A percentile compares a stretch with the other conserved stretches of the same genome.
Evolutionary conservation across 2,329 filamentous ascomycete species (phyloP).

Genomic region (Diaporthe sp.): DNA sequence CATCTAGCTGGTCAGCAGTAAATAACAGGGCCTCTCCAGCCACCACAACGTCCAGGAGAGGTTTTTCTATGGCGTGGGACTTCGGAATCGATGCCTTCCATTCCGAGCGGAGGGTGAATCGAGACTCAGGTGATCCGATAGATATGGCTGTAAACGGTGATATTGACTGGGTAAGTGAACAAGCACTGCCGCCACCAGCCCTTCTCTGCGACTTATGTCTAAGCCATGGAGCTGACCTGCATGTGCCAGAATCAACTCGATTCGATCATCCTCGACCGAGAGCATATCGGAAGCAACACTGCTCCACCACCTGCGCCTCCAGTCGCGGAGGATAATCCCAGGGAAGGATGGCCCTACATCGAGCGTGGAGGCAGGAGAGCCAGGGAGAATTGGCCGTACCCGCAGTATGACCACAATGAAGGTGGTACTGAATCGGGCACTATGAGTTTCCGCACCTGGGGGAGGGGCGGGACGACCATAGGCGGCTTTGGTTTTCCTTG

Average conservation of each 20-base stretch:
- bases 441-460: slow-evolving; percentile 23
- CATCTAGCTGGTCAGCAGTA: slow-evolving; percentile 20
- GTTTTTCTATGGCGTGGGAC: slow-evolving; percentile 13
- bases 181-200: no score
- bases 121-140: slow-evolving; percentile 10
- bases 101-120: slow-evolving; percentile 18
- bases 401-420: not conserved
- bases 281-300: slow-evolving; percentile 1
- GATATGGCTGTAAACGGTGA: slow-evolving; percentile 3
- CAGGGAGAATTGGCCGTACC: slow-evolving; percentile 26
- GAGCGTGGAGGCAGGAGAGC: not conserved
- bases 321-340: not conserved
- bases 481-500: slow-evolving; percentile 7
- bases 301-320: not conserved
- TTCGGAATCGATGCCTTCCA: slow-evolving; percentile 30
- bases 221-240: not conserved
- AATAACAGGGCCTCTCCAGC: slow-evolving; percentile 38
- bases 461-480: not conserved
- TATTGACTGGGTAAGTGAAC: slow-evolving; percentile 39
- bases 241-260: slow-evolving; percentile 30
- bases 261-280: slow-evolving; percentile 37
- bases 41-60: not conserved
- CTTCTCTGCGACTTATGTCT: no score
- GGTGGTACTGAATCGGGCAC: not conserved
- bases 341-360: slow-evolving; percentile 35